phyloP scores from a whole-genome alignment of 1,284 basidiomycete species.

The Fistulina hepatica region DNA sequence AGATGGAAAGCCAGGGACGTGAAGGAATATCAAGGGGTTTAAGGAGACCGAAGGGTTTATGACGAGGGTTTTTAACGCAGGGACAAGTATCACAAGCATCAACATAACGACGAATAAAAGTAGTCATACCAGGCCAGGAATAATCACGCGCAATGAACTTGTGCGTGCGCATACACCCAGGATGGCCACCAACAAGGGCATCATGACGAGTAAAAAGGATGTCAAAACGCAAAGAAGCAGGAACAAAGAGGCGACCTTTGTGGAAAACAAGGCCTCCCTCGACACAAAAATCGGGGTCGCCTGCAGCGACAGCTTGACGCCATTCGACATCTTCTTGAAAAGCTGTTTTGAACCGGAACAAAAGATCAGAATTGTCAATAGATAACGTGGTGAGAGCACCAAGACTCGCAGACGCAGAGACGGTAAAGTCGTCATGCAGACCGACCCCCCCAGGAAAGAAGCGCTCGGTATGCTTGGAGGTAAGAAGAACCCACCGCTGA shows the following conservation, averaged over 20 bases:
- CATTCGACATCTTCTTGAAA: slow-evolving; percentile 21
- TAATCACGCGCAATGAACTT: no score
- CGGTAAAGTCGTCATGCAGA: slow-evolving; percentile 3
- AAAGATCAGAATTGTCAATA: slow-evolving; percentile 23
- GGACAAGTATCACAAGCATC: slow-evolving; percentile 19
- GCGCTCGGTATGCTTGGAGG: slow-evolving; percentile 16
- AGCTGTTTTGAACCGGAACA: slow-evolving; percentile 20
- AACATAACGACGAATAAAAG: slow-evolving; percentile 15
- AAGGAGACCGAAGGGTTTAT: slow-evolving; percentile 18
- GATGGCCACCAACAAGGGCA: slow-evolving; percentile 20
- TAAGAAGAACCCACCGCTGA: slow-evolving; percentile 17
- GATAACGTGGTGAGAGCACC: slow-evolving; percentile 20
- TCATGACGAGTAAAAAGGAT: slow-evolving; percentile 23
- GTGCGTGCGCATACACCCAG: slow-evolving; percentile 19
- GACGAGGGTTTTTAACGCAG: slow-evolving; percentile 16
- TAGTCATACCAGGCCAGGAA: slow-evolving; percentile 17
- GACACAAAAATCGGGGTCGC: slow-evolving; percentile 19
- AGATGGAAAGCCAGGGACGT: slow-evolving; percentile 25
- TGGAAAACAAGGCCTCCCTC: slow-evolving; percentile 24
- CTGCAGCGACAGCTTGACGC: slow-evolving; percentile 19
- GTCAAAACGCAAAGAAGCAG: slow-evolving; percentile 19
- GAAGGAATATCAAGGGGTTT: slow-evolving; percentile 16
- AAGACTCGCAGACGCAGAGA: slow-evolving; percentile 7
- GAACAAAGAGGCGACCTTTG: slow-evolving; percentile 26
- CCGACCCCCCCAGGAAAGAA: slow-evolving; percentile 15